Evolutionary conservation across 306 rosid genomes (phyloP), one percentile per base, ranked within the genome.

Genomic region (Vicia faba): DNA sequence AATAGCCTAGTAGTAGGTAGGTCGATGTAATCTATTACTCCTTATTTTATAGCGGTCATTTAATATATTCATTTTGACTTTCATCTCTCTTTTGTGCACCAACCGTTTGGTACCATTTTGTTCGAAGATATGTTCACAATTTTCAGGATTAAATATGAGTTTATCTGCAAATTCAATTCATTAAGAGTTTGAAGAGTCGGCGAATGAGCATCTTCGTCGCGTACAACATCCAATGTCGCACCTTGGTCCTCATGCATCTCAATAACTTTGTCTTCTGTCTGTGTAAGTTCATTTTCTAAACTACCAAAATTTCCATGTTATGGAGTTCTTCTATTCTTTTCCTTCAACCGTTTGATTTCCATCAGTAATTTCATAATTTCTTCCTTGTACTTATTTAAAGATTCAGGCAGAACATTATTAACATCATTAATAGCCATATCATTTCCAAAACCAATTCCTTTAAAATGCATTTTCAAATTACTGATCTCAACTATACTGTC

Each of bases 221-320:
- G 84, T 25, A 73, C 40, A 54, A 45, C 79, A 71, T 35, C 56
- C 1, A 26, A 41, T 59, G 58, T 61, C 16, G 53, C 65, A 56
- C 80, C 78, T 73, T 83, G 84, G 78, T 89, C 97, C 83, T 93
- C 96, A n/a, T 79, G 86, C 77, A 83, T 83, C 82, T 84, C 89
- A 40, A 86, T 78, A 18, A 77, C 87, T 70, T 76, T 82, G 82
- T 86, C 98, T 63, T 88, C 89, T 49, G 16, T 69, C 64, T 80
- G 83, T 45, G 9, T 3, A 38, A 66, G 61, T 60, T 78, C 93
- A 65, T 75, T 79, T 74, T 74, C 85, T 65, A 74, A 72, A 73
- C 75, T 11, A 25, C 66, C 56, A 26, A 76, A 76, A 36, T 69
- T 74, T 59, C 56, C 50, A 77, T 75, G 64, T 69, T 64, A 72